Evolutionary conservation across 1,139 yeast genomes (phyloP), one percentile per base, ranked within the genome.

Genomic region (Suhomyces kunorum): DNA sequence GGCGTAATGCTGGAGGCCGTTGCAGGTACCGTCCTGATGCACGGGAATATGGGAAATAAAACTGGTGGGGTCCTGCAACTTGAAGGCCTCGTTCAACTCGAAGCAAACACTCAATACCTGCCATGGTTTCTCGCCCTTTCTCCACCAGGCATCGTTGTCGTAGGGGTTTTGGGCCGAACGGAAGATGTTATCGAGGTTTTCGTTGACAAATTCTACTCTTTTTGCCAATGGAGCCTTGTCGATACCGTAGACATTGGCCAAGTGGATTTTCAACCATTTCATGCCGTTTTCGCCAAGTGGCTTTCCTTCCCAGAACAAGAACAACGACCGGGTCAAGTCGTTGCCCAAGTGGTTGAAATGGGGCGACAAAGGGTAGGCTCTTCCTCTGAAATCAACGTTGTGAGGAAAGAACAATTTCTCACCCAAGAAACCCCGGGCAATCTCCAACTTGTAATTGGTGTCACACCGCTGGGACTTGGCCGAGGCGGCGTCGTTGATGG

Each of bases 21-120:
- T 92, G 67, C 98, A 92, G 0, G 98, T 87, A 51, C 98, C 98
- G 65, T 92, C 98, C 65, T 89, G 97, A 61, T 92, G 98, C 12
- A 92, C 88, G 1, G 98, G 97, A 46, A 88, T 78, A 54, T 86
- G 88, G 2, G 95, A 85, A 17, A 83, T 66, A 55, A 64, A 89
- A 48, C 82, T 76, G 5, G 82, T 75, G 2, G 98, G 98, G 51
- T 88, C 87, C 6, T 74, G 78, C 44, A 82, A 66, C 45, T 81
- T 72, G 52, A 78, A 64, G 1, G 98, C 98, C 42, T 80, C 84
- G 25, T 73, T 64, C 40, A 92, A 63, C 59, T 92, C 98, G 53
- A 83, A 76, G 55, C 96, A 87, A 4, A 89, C 83, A 11, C 96
- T 87, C 44, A 92, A 71, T 14, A 89, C 86, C 64, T 92, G 98